A percentile compares a stretch with the other conserved stretches of the same genome.
Evolutionary conservation across 129 eudicot genomes (phyloP).

Genomic region (Cynara cardunculus): DNA sequence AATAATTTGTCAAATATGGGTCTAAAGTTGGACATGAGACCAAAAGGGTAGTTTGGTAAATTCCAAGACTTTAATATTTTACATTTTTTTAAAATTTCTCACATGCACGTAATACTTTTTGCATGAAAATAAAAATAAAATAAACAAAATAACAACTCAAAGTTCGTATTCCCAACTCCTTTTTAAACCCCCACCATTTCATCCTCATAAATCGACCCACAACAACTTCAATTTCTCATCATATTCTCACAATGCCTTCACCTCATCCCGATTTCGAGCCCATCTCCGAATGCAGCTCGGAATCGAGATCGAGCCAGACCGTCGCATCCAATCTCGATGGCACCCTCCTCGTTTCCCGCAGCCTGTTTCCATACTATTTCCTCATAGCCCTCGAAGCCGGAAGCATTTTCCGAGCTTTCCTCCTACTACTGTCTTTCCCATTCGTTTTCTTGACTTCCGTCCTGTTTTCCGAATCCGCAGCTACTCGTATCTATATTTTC

Average conservation of each 20-base stretch:
- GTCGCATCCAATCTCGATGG: constrained; percentile 79
- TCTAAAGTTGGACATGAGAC: background rate
- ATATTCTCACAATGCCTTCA: constrained; percentile 39
- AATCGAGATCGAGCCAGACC: constrained; percentile 45
- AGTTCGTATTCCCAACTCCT: constrained; percentile 26
- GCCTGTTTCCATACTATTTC: constrained; percentile 74
- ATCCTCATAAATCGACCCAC: constrained; percentile 30
- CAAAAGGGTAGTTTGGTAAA: constrained; percentile 10
- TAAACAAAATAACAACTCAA: background rate
- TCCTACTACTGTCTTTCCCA: constrained; percentile 44
- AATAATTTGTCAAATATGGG: background rate
- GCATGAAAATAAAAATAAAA: constrained; percentile 9
- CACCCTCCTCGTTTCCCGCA: constrained; percentile 53
- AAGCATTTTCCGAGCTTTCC: constrained; percentile 55
- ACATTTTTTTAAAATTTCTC: background rate
- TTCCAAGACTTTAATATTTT: constrained; percentile 5
- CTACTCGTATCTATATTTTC: constrained; percentile 49
- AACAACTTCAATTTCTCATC: constrained; percentile 19
- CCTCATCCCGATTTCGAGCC: constrained; percentile 42
- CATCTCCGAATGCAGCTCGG: constrained; percentile 41
- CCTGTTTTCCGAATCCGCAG: constrained; percentile 45
- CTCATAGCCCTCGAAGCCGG: constrained; percentile 88
- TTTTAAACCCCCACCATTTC: constrained; percentile 33
- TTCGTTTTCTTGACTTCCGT: constrained; percentile 43
- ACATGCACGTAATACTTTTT: constrained; percentile 31